A percentile compares a stretch with the other conserved stretches of the same genome.
Evolutionary conservation across 148 eudicot genomes (phyloP).

Genomic region (Cornus suecica): DNA sequence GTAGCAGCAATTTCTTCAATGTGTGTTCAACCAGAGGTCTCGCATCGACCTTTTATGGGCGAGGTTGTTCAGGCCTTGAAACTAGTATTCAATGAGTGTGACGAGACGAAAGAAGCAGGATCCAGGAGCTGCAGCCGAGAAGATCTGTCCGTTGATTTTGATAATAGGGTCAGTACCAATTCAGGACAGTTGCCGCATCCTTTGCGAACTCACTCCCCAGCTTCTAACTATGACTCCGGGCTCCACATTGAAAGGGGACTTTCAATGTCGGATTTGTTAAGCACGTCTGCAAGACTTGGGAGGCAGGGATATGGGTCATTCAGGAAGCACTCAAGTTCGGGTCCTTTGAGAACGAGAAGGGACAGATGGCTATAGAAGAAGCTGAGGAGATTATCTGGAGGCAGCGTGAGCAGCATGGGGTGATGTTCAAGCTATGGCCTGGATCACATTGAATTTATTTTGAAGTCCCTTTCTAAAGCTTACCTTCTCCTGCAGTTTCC

Average conservation of each 20-base stretch:
- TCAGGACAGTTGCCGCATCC: constrained; percentile 28
- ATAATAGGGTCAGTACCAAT: constrained; percentile 30
- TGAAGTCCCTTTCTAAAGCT: background rate
- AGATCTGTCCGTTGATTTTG: constrained; percentile 37
- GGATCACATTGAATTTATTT: constrained; percentile 44
- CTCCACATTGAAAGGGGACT: constrained; percentile 60
- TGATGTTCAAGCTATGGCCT: constrained; percentile 48
- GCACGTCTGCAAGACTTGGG: constrained; percentile 30
- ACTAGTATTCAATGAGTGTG: constrained; percentile 69
- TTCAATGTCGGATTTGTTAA: constrained; percentile 46
- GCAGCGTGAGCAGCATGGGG: constrained; percentile 62
- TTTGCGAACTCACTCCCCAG: constrained; percentile 29
- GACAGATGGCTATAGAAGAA: constrained; percentile 51
- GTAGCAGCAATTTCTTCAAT: constrained; percentile 94
- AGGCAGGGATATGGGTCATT: constrained; percentile 39
- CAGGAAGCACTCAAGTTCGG: constrained; percentile 66
- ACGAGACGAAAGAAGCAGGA: constrained; percentile 34
- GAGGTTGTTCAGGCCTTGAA: constrained; percentile 97
- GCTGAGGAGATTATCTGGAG: constrained; percentile 49
- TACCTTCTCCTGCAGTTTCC: background rate
- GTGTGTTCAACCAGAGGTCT: constrained; percentile 95
- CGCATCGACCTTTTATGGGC: constrained; percentile 96
- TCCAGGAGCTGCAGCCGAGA: constrained; percentile 53
- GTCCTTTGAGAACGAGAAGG: constrained; percentile 50
- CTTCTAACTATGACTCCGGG: constrained; percentile 31